Evolutionary conservation across 495 filamentous ascomycete genomes (phyloP).

Genomic region (Acidomyces sp.): DNA sequence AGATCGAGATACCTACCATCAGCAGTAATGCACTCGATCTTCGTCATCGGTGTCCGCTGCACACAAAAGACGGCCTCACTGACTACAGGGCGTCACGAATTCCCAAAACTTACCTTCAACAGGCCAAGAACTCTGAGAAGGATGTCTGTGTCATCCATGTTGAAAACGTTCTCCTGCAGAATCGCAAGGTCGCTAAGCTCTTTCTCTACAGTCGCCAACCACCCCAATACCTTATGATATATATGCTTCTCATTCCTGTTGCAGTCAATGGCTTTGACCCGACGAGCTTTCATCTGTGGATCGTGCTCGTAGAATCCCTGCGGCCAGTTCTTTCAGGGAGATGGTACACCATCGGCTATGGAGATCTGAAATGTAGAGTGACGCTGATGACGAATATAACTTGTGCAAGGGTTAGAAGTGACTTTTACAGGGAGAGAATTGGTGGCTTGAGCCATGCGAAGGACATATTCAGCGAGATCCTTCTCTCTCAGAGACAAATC

Average conservation of each 20-base stretch:
- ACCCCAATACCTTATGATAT: constrained; percentile 25
- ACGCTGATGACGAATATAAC: neutral
- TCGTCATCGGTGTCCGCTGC: constrained; percentile 2
- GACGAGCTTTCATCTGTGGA: constrained; percentile 17
- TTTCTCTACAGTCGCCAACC: constrained; percentile 6
- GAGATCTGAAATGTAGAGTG: constrained; percentile 1
- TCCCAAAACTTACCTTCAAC: constrained; percentile 1
- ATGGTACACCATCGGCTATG: constrained; percentile 1
- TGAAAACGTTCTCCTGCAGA: constrained; percentile 9
- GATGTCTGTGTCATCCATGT: constrained; percentile 9
- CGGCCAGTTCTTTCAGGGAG: constrained; percentile 22
- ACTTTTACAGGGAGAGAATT: constrained; percentile 27
- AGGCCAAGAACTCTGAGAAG: constrained; percentile 1
- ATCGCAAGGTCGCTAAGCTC: constrained; percentile 3
- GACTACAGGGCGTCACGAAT: neutral
- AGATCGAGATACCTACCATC: constrained; percentile 6
- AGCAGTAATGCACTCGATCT: constrained; percentile 4
- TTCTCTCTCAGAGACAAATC: constrained; percentile 24
- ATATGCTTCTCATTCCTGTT: constrained; percentile 26
- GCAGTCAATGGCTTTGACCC: constrained; percentile 23
- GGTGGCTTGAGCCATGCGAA: constrained; percentile 24
- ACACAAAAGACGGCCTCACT: constrained; percentile 3
- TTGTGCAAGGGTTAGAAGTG: constrained; percentile 2
- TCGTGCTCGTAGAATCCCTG: constrained; percentile 15
- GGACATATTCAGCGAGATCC: constrained; percentile 23